Conservation (phyloP, 768 basidiomycete genomes). For the Phlegmacium glaucopus region DNA sequence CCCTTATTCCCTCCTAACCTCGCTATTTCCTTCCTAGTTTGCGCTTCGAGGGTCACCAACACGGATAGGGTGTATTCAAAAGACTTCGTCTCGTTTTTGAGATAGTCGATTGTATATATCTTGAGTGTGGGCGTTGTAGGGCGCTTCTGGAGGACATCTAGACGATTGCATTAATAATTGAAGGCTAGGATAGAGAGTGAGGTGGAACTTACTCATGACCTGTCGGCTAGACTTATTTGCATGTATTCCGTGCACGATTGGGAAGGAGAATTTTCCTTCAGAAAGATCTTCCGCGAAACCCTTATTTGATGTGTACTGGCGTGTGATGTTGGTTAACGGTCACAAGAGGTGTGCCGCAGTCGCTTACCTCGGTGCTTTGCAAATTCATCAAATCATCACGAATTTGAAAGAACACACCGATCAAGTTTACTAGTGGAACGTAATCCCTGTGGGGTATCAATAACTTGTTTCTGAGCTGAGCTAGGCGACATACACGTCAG, state of each 20-base stretch:
- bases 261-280: conserved; percentile 98
- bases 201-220: conserved; percentile 66
- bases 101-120: conserved; percentile 73
- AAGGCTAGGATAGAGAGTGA: neutral
- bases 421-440: conserved; percentile 88
- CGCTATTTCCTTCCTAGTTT: conserved; percentile 64
- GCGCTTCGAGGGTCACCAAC: conserved; percentile 59
- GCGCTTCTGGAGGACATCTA: conserved; percentile 88
- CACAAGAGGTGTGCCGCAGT: conserved; percentile 7
- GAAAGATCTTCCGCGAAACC: conserved; percentile 93
- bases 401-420: conserved; percentile 95
- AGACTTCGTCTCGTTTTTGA: conserved; percentile 71
- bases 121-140: conserved; percentile 82
- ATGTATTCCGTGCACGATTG: conserved; percentile 86
- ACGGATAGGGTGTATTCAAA: conserved; percentile 85
- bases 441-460: conserved; percentile 58
- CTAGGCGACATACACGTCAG: conserved; percentile 44
- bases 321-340: neutral
- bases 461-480: neutral
- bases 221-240: conserved; percentile 73
- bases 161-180: neutral
- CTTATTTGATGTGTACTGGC: conserved; percentile 78
- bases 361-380: conserved; percentile 71
- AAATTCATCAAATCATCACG: conserved; percentile 98
- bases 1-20: conserved; percentile 74